Percentiles rank a stretch among this genome's conserved stretches.
Evolutionary conservation across 306 rosid genomes (phyloP).

Genomic region (Acacia confusa): DNA sequence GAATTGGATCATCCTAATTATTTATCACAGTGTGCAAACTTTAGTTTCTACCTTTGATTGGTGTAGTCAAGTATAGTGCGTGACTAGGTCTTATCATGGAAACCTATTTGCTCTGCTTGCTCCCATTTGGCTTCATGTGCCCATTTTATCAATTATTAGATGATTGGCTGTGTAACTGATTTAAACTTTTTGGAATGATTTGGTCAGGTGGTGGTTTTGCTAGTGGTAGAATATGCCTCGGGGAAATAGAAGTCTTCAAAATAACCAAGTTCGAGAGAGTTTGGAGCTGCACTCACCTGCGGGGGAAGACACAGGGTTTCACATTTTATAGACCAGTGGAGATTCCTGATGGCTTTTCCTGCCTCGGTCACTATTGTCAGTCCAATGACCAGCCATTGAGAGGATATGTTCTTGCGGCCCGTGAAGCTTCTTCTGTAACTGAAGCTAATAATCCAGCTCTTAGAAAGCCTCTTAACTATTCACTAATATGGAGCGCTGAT

Average conservation of each 20-base stretch:
- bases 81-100: not conserved
- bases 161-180: not conserved
- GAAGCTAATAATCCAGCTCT: slow-evolving; percentile 55
- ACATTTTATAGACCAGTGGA: slow-evolving; percentile 75
- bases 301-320: slow-evolving; percentile 50
- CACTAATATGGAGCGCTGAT: slow-evolving; percentile 70
- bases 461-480: slow-evolving; percentile 55
- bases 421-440: slow-evolving; percentile 37
- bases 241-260: slow-evolving; percentile 65
- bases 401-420: slow-evolving; percentile 77
- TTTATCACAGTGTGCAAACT: not conserved
- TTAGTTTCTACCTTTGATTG: slow-evolving; percentile 21
- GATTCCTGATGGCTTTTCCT: slow-evolving; percentile 73
- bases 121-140: not conserved
- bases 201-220: slow-evolving; percentile 76
- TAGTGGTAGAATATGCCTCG: slow-evolving; percentile 68
- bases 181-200: slow-evolving; percentile 3
- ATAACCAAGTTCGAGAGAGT: slow-evolving; percentile 59
- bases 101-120: slow-evolving; percentile 17
- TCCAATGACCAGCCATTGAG: slow-evolving; percentile 59
- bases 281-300: slow-evolving; percentile 55
- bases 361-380: slow-evolving; percentile 87
- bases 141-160: slow-evolving; percentile 16
- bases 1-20: not conserved
- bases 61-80: not conserved